phyloP scores from a whole-genome alignment of 129 eudicot genomes.

The Flaveria linearis region DNA sequence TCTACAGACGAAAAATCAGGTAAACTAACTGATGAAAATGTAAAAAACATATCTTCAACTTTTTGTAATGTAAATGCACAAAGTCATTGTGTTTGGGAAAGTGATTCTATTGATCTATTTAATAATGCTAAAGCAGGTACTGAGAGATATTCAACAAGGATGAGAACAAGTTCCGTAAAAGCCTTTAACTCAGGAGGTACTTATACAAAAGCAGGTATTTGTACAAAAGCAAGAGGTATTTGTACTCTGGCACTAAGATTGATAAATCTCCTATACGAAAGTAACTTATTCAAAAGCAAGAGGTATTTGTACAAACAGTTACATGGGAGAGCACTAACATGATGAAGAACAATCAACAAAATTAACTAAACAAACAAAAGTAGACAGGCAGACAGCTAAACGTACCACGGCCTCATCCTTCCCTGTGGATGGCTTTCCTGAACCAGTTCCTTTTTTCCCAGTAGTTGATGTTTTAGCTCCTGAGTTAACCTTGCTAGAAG shows the following conservation, averaged over 20 bases:
- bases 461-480: slow-evolving; percentile 73
- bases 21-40: background rate
- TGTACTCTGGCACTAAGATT: background rate
- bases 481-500: slow-evolving; percentile 55
- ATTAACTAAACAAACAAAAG: slow-evolving; percentile 2
- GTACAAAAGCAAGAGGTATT: too few relatives aligned
- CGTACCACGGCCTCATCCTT: slow-evolving; percentile 75
- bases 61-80: slow-evolving; percentile 9
- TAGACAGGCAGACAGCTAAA: slow-evolving; percentile 7
- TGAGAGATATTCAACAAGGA: background rate
- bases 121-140: background rate
- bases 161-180: background rate
- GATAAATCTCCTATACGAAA: background rate
- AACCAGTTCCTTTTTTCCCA: slow-evolving; percentile 70
- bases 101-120: background rate
- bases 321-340: slow-evolving; percentile 18
- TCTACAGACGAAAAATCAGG: background rate
- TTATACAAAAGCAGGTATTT: too few relatives aligned
- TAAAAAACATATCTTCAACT: background rate
- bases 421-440: slow-evolving; percentile 46
- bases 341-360: slow-evolving; percentile 5
- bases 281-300: background rate
- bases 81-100: background rate
- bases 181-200: background rate
- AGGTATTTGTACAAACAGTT: background rate